phyloP scores from a whole-genome alignment of 2,329 filamentous ascomycete species.

The Fusarium albidum region DNA sequence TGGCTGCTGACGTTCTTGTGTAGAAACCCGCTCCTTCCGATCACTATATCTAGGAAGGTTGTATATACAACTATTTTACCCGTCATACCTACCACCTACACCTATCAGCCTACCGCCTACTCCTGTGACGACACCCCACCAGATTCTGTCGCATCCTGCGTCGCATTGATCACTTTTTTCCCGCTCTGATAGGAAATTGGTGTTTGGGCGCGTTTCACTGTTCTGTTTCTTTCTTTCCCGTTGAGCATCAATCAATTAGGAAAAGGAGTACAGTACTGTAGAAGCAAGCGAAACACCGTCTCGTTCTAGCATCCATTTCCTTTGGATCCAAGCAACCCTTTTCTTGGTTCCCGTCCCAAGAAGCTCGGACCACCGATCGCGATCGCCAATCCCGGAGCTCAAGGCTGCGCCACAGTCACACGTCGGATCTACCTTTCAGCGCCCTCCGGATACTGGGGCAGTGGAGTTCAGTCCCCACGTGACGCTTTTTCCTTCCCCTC shows the following conservation, averaged over 20 bases:
- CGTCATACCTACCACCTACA: too few relatives aligned
- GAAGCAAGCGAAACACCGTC: background rate
- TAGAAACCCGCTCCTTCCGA: background rate
- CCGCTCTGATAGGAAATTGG: conserved; percentile 9
- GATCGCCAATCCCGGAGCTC: conserved; percentile 11
- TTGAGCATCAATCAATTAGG: conserved; percentile 10
- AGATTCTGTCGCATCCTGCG: conserved; percentile 13
- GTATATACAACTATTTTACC: background rate
- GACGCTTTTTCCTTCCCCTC: conserved; percentile 8
- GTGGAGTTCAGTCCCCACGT: conserved; percentile 26
- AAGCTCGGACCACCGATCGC: conserved; percentile 33
- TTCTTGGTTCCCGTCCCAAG: conserved; percentile 5
- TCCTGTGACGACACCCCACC: conserved; percentile 24
- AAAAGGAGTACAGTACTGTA: conserved; percentile 16
- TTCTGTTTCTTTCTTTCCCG: background rate
- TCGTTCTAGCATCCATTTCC: background rate
- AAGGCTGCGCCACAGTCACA: conserved; percentile 16
- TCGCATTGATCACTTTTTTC: conserved; percentile 18
- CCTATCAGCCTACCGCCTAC: background rate
- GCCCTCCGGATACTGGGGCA: conserved; percentile 14
- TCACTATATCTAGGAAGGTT: background rate
- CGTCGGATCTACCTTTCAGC: conserved; percentile 30
- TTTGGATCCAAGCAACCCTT: conserved; percentile 1
- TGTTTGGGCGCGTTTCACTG: conserved; percentile 5
- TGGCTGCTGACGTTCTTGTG: conserved; percentile 7